A percentile compares a stretch with the other conserved stretches of the same genome.
These are phyloP conservation scores for Teratosphaeriaceae sp. DNA, from an alignment of 2,329 filamentous ascomycete genomes.

Conservation along the genomic window DNA sequence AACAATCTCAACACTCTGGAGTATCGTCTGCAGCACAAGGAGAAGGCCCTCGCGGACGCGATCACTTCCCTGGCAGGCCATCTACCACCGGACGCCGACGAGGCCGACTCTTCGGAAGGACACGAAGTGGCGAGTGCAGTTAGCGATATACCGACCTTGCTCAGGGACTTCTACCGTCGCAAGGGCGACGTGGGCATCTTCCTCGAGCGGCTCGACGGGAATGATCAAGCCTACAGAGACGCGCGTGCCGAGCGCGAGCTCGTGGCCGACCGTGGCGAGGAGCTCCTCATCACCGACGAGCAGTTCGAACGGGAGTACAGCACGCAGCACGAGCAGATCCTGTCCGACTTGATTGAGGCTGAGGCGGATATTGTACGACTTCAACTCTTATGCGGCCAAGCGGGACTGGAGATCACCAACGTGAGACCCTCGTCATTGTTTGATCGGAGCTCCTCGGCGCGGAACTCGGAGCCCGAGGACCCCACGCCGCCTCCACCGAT, in stretches of 20 bases:
- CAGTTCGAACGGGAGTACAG: not conserved
- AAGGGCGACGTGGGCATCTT: not conserved
- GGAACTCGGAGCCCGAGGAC: no score
- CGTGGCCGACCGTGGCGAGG: not conserved
- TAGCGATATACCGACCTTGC: not conserved
- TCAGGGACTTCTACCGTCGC: not conserved
- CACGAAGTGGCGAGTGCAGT: not conserved
- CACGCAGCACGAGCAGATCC: not conserved
- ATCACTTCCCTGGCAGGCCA: not conserved
- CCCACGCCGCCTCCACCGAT: no score
- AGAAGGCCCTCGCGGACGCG: not conserved
- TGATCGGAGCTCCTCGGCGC: no score
- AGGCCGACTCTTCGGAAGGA: not conserved
- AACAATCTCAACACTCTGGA: not conserved
- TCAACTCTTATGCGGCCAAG: not conserved
- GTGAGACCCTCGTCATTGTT: not conserved
- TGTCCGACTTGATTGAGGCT: not conserved
- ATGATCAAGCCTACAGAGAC: not conserved
- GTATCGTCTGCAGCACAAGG: not conserved
- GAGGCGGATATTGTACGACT: not conserved
- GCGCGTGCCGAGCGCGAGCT: not conserved
- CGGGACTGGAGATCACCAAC: not conserved
- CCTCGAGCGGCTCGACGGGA: conserved; percentile 1
- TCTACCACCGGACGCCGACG: not conserved
- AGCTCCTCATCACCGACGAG: not conserved